Base-by-base conservation (phyloP, 495 filamentous ascomycete genomes). In the Venustampulla echinocandica region DNA sequence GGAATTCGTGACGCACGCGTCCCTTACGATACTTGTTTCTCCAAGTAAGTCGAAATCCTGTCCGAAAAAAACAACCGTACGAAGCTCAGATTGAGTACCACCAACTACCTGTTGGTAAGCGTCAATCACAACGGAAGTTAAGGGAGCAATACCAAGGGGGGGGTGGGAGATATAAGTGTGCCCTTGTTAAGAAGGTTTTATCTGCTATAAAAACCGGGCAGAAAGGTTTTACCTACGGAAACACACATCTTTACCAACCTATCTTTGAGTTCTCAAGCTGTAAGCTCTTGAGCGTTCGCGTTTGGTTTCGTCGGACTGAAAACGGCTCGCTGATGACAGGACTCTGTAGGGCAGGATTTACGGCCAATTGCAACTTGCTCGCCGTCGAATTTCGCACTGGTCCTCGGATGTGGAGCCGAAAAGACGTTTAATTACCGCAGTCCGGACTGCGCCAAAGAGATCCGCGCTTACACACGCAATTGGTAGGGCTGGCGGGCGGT, bases 291-390 rank as follows among this genome's bases (percentile, higher is more conserved):
- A 38, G 10, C 7, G 35, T 11, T 11, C 10, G 10, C 9, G 17
- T 38, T 6, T 32, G 7, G 7, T 32, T 32, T 6, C 35, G 35
- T 38, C 7, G 35, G 10, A 18, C 15, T 6, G 35, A 38, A 38
- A 18, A 38, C 35, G 35, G 35, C 35, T 38, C 35, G 35, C 35
- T 38, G 35, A 38, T 38, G 35, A 38, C 35, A 43, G 19, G 7
- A 43, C 40, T 43, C 23, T 22, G 25, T 69, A 38, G 35, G 9
- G 35, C 64, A 19, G 72, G 73, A 7, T 61, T n/a, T 64, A 20
- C 55, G 62, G 2, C 67, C 70, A 11, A 65, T 80, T 30, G 61
- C 70, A 4, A 79, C 77, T 0, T 77, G 75, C 48, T 79, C 76
- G 0, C 69, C 69, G 0, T 59, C 53, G n/a, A 81, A 81, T 58